Percentiles rank a stretch among this genome's conserved stretches.
Evolutionary conservation across 352 stramenopile genomes (phyloP).

Genomic region (Globisporangium acanthophoron): DNA sequence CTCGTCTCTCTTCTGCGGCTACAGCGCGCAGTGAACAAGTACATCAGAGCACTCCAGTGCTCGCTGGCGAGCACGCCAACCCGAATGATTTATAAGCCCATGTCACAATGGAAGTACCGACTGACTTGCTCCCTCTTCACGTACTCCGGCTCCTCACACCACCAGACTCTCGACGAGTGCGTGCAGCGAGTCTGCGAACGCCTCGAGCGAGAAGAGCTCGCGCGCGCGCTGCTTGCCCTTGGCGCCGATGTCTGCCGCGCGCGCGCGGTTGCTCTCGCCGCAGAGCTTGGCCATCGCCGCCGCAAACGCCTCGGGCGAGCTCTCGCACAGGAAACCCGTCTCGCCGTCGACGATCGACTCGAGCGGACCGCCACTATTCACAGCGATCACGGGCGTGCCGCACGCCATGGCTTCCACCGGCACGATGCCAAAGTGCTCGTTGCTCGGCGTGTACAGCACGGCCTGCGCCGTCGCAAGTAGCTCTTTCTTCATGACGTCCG

Average conservation of each 20-base stretch:
- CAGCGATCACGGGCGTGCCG: conserved; percentile 91
- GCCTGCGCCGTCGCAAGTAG: conserved; percentile 82
- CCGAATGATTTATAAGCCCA: neutral
- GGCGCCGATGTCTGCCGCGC: conserved; percentile 39
- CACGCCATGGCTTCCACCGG: conserved; percentile 97
- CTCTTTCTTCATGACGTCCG: conserved; percentile 79
- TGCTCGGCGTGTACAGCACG: conserved; percentile 95
- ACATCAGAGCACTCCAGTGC: neutral
- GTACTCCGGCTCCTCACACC: conserved; percentile 1
- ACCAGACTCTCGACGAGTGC: conserved; percentile 35
- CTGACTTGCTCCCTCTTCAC: neutral
- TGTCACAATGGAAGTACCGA: neutral
- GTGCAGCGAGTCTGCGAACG: conserved; percentile 62
- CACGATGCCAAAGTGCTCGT: conserved; percentile 99
- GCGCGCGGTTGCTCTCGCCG: conserved; percentile 18
- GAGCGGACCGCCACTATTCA: conserved; percentile 93
- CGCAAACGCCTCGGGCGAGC: conserved; percentile 50
- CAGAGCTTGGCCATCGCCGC: conserved; percentile 59
- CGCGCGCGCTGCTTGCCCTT: conserved; percentile 46
- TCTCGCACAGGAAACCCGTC: conserved; percentile 80
- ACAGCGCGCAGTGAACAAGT: neutral
- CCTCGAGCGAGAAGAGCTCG: conserved; percentile 66
- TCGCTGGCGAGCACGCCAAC: neutral
- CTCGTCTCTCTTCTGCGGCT: conserved; percentile 9
- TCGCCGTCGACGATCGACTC: conserved; percentile 92